phyloP scores from a whole-genome alignment of 169 alveolate species.

The Plasmodium gonderi region DNA sequence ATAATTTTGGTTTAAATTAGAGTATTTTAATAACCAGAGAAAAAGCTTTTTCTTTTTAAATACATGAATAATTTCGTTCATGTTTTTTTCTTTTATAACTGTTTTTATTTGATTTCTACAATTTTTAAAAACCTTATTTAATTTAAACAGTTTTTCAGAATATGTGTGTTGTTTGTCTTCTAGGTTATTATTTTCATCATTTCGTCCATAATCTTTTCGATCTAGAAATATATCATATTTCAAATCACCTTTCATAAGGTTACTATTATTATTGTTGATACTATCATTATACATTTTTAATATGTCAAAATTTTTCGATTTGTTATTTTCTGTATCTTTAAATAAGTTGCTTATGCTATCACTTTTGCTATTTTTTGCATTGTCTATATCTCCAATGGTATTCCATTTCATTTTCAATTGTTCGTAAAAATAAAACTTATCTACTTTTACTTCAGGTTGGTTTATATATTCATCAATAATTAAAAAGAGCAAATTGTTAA shows the following conservation, averaged over 20 bases:
- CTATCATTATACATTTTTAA: constrained; percentile 7
- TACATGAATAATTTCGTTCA: constrained; percentile 53
- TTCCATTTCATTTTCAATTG: constrained; percentile 19
- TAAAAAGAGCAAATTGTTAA: constrained; percentile 48
- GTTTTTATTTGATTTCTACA: constrained; percentile 49
- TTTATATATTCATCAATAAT: constrained; percentile 18
- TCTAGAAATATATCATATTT: constrained; percentile 33
- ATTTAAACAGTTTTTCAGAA: constrained; percentile 10
- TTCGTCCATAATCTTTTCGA: background rate
- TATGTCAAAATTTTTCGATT: constrained; percentile 4
- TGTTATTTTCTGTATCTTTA: constrained; percentile 6
- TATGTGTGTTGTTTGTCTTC: constrained; percentile 13
- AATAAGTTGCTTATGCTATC: background rate
- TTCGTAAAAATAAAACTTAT: constrained; percentile 54
- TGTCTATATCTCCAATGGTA: background rate
- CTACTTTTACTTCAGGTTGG: constrained; percentile 47
- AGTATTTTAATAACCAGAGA: constrained; percentile 46
- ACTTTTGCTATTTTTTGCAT: constrained; percentile 3
- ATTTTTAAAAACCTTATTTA: constrained; percentile 46
- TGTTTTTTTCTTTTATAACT: constrained; percentile 52
- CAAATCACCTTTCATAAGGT: background rate
- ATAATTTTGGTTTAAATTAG: constrained; percentile 41
- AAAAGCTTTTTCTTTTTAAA: constrained; percentile 60
- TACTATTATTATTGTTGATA: constrained; percentile 6
- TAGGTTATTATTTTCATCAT: constrained; percentile 1